Base-by-base conservation (phyloP, 805 yeast species). In the Pichia exigua region DNA sequence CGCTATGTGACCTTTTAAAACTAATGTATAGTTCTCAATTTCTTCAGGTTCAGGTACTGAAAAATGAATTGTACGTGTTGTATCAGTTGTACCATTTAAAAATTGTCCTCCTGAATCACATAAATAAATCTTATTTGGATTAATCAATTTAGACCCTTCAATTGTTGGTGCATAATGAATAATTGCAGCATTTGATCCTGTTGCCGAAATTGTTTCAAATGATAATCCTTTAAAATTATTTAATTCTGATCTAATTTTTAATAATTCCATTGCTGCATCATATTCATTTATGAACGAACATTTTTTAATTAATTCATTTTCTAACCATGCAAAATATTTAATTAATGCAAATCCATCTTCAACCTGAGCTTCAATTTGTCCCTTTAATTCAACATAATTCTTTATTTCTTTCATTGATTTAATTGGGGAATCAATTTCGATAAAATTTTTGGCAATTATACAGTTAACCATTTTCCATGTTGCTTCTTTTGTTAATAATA, bases 161-260 rank as follows among this genome's bases (percentile, higher is more conserved):
- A 66, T 63, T 13, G 64, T 59, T 4, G 95, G 94, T 42, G 80
- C 70, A 64, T 87, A 87, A 64, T 87, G 95, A 54, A 87, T 83
- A 30, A 86, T 72, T 1, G 94, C 87, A 10, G 88, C 87, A 63
- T 85, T 86, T 13, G 88, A 73, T 0, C 92, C 94, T 1, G 87
- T 74, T 6, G 90, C 79, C 48, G 88, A 80, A 46, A 86, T 85
- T 0, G 94, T 85, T 46, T 79, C 82, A 65, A 86, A 86, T 3
- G 89, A 82, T 44, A 81, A 74, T 0, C 91, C 94, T 21, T 70
- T 74, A 60, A 77, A 81, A 55, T 76, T 69, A 21, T 76, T 76
- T 56, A 76, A 75, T 30, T 74, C 67, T 30, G 73, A 64, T 60
- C 92, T 73, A 47, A 84, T 78, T 38, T 74, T 66, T 48, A 73